Evolutionary conservation across 768 basidiomycete species (phyloP).

Genomic region (Leccinum uliginosum): DNA sequence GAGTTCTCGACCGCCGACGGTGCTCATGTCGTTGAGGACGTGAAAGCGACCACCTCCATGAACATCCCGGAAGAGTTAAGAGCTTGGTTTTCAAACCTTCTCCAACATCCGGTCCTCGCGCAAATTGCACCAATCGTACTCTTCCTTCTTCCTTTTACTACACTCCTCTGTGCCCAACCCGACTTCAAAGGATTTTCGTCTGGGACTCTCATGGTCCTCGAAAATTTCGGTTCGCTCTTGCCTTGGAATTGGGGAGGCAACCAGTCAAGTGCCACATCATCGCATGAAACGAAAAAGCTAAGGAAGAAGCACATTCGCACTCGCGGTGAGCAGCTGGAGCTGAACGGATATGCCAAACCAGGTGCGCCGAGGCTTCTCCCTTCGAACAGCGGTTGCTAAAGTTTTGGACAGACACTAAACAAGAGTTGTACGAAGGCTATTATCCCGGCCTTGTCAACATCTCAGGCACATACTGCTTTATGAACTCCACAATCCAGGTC

Average conservation of each 20-base stretch:
- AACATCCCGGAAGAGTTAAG: conserved; percentile 38
- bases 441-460: conserved; percentile 95
- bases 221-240: conserved; percentile 48
- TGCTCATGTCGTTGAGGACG: conserved; percentile 28
- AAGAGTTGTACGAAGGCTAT: conserved; percentile 36
- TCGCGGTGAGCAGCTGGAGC: conserved; percentile 52
- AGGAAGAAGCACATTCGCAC: conserved; percentile 49
- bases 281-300: conserved; percentile 39
- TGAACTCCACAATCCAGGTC: conserved; percentile 94
- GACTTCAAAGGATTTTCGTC: conserved; percentile 27
- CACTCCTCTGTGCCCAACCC: conserved; percentile 29
- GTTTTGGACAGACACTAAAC: conserved; percentile 19
- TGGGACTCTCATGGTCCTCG: conserved; percentile 49
- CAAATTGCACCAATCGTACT: conserved; percentile 54
- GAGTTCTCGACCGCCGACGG: conserved; percentile 16
- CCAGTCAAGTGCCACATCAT: conserved; percentile 19
- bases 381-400: neutral
- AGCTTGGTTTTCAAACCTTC: conserved; percentile 37
- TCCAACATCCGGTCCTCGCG: conserved; percentile 39
- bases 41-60: conserved; percentile 37
- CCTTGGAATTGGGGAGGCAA: conserved; percentile 61
- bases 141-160: conserved; percentile 38
- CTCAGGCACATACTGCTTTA: conserved; percentile 95
- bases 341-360: conserved; percentile 32
- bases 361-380: conserved; percentile 21